Base-by-base conservation (phyloP, 768 basidiomycete genomes). In the Cyathus striatus region DNA sequence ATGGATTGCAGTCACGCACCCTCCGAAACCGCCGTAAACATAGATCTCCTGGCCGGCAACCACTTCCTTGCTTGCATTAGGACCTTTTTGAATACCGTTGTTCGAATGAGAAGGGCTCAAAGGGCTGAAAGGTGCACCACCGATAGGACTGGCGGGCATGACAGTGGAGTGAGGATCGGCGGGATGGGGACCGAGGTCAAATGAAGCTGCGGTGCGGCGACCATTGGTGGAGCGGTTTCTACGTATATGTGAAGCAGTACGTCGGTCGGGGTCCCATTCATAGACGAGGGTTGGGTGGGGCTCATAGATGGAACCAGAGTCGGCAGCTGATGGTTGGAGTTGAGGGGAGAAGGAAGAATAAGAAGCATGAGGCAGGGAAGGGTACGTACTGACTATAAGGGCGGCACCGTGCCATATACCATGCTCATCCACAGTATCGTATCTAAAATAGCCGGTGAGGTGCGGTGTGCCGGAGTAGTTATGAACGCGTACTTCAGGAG, bases 361-460 rank as follows among this genome's bases (percentile, higher is more conserved):
- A n/a, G 36, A 32, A 41, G 37, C 17, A 36, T 38, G 27, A 23
- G 17, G 23, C 38, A 30, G 44, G 27, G 40, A 22, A 20, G 25
- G 26, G 5, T 41, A 86, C 85, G 64, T 49, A 87, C 85, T 90
- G 50, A 98, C 91, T 43, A 97, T 75, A 62, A 99, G 65, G 9
- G 81, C 90, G 10, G 86, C 89, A 5, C 93, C 95, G 48, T 83
- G 76, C 90, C 92, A 99, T 25, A 92, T 66, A 14, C 82, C 79
- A 18, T 78, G 68, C 47, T 81, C 69, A 50, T 89, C 83, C 20
- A 89, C 77, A 0, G 92, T 98, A 57, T 97, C 93, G 55, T 91
- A 97, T 32, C 87, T 81, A 47, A 26, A 43, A 18, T 33, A 23
- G 35, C 17, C n/a, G n/a, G 43, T 36, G 43, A 41, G 20, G 7